Evolutionary conservation across 768 basidiomycete species (phyloP), one percentile per base, ranked within the genome.

Genomic region (Fomitopsis pulvina): DNA sequence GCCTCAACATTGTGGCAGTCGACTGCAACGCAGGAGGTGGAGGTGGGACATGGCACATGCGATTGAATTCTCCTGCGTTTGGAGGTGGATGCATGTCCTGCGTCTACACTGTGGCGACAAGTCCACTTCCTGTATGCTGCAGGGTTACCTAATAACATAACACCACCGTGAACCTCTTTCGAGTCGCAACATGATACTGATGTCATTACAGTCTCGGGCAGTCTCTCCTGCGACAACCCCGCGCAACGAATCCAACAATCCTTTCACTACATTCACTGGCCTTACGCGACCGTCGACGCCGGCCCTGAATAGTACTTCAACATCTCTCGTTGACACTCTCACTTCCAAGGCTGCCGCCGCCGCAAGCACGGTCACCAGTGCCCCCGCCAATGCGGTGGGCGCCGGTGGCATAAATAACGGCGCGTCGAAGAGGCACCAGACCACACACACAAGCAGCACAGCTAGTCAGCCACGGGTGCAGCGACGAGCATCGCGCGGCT

Each of bases 221-320:
- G 71, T 64, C 37, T 70, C 66, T 25, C 80, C 58, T 57, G 73
- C 51, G 64, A 73, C 51, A 58, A 73, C 51, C 41, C 68, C 51
- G 46, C 67, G 49, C 57, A 60, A 61, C 20, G 85, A 87, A 57
- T 60, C 58, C 5, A 50, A 67, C 16, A 84, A 81, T 57, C 83
- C 83, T 0, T 85, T 87, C 63, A 68, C 75, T 18, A 78, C 73
- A 20, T 59, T 66, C 45, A 52, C 61, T 18, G 56, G 52, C 25
- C 50, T 60, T 52, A 27, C 55, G 51, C 7, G 18, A 16, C 34
- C 34, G 4, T 14, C 34, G 5, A 6, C 34, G 4, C 34, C 34
- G 4, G 34, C 51, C 24, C 25, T 53, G 51, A 42, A 45, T 41
- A 14, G 57, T 54, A 4, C 7, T 50, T 34, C 43, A 41, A 50